These are phyloP conservation scores for Trifolium repens DNA, from an alignment of 306 rosid species.

Conservation along the genomic window DNA sequence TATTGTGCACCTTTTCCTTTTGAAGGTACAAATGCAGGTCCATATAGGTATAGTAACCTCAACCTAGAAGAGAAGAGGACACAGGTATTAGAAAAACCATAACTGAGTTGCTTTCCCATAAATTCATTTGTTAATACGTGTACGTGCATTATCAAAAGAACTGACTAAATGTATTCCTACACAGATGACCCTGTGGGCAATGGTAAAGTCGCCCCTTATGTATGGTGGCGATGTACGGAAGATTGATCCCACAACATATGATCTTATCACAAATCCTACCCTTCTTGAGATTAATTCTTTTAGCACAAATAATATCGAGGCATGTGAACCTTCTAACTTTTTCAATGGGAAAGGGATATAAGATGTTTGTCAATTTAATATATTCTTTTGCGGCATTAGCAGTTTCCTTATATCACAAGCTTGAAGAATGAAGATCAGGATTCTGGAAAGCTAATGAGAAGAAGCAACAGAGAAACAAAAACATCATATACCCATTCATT, in stretches of 20 bases:
- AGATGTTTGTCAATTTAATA: constrained; percentile 31
- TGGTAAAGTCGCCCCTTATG: constrained; percentile 94
- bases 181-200: constrained; percentile 89
- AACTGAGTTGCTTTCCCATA: constrained; percentile 34
- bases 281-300: constrained; percentile 82
- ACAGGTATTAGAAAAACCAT: constrained; percentile 62
- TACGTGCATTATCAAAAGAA: constrained; percentile 23
- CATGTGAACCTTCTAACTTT: constrained; percentile 44
- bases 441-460: constrained; percentile 45
- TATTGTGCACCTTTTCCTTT: constrained; percentile 12
- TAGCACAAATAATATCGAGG: constrained; percentile 92
- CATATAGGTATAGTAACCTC: constrained; percentile 70
- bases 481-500: constrained; percentile 50
- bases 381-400: constrained; percentile 44
- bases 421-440: constrained; percentile 42
- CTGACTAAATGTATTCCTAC: constrained; percentile 27
- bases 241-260: constrained; percentile 58
- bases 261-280: constrained; percentile 72
- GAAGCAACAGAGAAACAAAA: constrained; percentile 44
- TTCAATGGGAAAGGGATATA: constrained; percentile 46
- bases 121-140: constrained; percentile 27
- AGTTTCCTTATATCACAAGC: constrained; percentile 69
- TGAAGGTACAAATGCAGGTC: constrained; percentile 82
- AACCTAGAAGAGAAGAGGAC: constrained; percentile 75
- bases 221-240: constrained; percentile 94